phyloP scores from a whole-genome alignment of 306 rosid genomes.

The Citrullus amarus region DNA sequence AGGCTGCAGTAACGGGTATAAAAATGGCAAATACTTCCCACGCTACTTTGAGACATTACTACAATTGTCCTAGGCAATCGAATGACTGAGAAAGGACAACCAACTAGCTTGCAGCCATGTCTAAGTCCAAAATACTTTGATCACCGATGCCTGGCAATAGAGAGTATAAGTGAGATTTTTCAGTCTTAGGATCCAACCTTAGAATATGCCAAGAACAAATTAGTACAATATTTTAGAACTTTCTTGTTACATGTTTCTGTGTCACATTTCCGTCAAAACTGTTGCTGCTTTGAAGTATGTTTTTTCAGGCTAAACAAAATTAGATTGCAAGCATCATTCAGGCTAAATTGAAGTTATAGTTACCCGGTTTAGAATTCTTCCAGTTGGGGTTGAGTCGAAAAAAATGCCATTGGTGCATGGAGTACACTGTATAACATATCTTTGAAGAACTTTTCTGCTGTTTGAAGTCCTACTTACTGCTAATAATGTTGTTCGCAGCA shows the following conservation, averaged over 20 bases:
- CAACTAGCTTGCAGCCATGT: conserved; percentile 1
- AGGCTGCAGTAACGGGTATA: conserved; percentile 4
- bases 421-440: conserved; percentile 56
- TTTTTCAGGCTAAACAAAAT: neutral
- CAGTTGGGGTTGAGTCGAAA: conserved; percentile 94
- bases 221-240: neutral
- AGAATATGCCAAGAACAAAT: neutral
- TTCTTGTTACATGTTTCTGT: neutral
- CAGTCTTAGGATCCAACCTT: neutral
- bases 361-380: conserved; percentile 92
- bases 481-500: conserved; percentile 43
- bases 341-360: neutral
- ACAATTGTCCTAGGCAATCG: conserved; percentile 7
- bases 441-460: conserved; percentile 61
- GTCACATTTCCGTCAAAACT: neutral
- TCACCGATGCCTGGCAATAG: conserved; percentile 7
- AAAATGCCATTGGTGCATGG: conserved; percentile 83
- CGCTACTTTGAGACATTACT: conserved; percentile 13
- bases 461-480: conserved; percentile 58
- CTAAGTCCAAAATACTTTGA: conserved; percentile 11
- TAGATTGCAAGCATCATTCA: neutral
- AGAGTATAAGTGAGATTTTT: neutral
- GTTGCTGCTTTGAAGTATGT: neutral
- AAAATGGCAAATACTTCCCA: conserved; percentile 15
- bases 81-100: conserved; percentile 8